Evolutionary conservation across 2,329 filamentous ascomycete genomes (phyloP).

Genomic region (Periconia macrospinosa): DNA sequence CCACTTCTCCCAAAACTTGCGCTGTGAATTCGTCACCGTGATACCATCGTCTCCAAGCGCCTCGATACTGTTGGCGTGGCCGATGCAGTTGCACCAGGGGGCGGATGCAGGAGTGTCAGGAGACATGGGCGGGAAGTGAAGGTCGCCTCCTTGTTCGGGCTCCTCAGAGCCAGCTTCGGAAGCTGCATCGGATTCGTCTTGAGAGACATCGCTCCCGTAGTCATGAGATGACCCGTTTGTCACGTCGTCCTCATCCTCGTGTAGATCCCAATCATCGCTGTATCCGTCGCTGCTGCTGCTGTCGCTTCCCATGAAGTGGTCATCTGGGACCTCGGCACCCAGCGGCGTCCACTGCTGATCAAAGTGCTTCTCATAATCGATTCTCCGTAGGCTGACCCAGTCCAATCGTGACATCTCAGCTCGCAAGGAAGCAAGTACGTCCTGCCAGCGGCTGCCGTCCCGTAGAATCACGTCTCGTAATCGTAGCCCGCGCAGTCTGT

Average conservation of each 20-base stretch:
- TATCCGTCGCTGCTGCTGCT: slow-evolving; percentile 46
- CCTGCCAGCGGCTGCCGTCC: slow-evolving; percentile 62
- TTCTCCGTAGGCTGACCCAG: slow-evolving; percentile 64
- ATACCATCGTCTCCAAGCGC: slow-evolving; percentile 53
- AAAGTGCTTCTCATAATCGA: slow-evolving; percentile 61
- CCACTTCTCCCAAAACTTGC: slow-evolving; percentile 61
- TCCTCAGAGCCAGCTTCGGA: slow-evolving; percentile 40
- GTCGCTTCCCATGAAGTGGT: slow-evolving; percentile 47
- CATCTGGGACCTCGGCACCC: slow-evolving; percentile 54
- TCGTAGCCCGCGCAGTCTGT: slow-evolving; percentile 61
- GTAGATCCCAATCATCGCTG: slow-evolving; percentile 39
- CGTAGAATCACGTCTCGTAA: slow-evolving; percentile 64
- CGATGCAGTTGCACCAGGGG: slow-evolving; percentile 51
- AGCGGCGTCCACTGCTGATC: slow-evolving; percentile 48
- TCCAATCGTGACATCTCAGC: slow-evolving; percentile 60
- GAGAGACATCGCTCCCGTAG: slow-evolving; percentile 35
- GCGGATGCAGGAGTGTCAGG: slow-evolving; percentile 51
- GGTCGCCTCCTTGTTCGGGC: slow-evolving; percentile 42
- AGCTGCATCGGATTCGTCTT: slow-evolving; percentile 36
- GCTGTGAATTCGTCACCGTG: slow-evolving; percentile 50
- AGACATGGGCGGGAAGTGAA: slow-evolving; percentile 50
- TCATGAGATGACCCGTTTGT: slow-evolving; percentile 21
- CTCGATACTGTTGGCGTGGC: slow-evolving; percentile 46
- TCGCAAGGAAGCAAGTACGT: slow-evolving; percentile 60
- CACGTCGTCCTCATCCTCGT: slow-evolving; percentile 34